A percentile compares a stretch with the other conserved stretches of the same genome.
Conservation (phyloP, 2,329 filamentous ascomycete species). For the Blastomyces silverae region DNA sequence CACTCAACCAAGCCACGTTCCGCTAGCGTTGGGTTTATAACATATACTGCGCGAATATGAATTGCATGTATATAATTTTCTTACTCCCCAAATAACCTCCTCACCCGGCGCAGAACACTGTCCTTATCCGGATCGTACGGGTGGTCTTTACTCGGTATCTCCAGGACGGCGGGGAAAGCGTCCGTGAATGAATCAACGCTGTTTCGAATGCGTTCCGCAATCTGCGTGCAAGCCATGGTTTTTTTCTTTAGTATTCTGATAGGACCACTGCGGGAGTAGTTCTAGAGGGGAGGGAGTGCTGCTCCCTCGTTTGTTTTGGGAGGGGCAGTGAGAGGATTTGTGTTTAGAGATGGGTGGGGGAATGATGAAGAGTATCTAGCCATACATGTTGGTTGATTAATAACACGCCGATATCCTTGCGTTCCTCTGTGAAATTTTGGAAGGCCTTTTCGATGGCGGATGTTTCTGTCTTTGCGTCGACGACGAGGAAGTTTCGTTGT, state of each 20-base stretch:
- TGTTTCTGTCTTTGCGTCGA: conserved; percentile 88
- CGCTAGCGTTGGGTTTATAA: not conserved
- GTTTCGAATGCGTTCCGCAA: conserved; percentile 89
- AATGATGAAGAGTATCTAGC: not conserved
- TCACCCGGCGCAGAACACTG: conserved; percentile 84
- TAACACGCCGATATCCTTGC: conserved; percentile 95
- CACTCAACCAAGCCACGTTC: too few species aligned
- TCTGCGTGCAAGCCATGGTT: conserved; percentile 47
- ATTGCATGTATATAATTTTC: too few species aligned
- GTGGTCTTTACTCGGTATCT: conserved; percentile 98
- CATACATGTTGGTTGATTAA: conserved; percentile 94
- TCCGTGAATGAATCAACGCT: conserved; percentile 86
- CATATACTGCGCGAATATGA: not conserved
- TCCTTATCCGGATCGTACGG: conserved; percentile 99
- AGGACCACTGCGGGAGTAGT: not conserved
- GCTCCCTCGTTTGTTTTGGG: too few species aligned
- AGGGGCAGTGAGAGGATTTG: too few species aligned
- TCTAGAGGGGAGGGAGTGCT: not conserved
- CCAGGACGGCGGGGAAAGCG: conserved; percentile 90
- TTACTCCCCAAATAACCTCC: conserved; percentile 59
- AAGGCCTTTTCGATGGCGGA: conserved; percentile 84
- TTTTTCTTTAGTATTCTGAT: too few species aligned
- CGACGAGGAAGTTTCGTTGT: conserved; percentile 96
- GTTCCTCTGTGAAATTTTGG: conserved; percentile 74
- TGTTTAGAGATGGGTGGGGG: not conserved